These are phyloP conservation scores for Geranomyces variabilis DNA, from an alignment of 192 early-diverging fungal species.

Conservation along the genomic window DNA sequence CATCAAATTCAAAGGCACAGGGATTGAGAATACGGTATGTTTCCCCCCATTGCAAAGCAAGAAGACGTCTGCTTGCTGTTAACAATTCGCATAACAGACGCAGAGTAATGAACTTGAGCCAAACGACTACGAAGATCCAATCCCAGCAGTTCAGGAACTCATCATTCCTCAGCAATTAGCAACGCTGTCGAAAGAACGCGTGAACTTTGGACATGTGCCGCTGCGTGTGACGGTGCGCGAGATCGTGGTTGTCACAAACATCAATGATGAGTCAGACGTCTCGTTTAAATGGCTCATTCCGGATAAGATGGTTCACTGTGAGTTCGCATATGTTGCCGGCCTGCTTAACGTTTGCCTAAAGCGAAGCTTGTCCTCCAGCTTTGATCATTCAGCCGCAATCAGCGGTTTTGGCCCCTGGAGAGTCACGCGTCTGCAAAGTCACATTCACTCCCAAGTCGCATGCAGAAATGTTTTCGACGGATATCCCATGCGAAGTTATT, in stretches of 20 bases:
- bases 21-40: slow-evolving; percentile 34
- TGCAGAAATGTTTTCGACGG: slow-evolving; percentile 39
- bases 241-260: slow-evolving; percentile 50
- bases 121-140: slow-evolving; percentile 37
- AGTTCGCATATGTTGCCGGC: not conserved
- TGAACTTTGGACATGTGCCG: slow-evolving; percentile 58
- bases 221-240: slow-evolving; percentile 41
- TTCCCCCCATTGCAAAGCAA: no score
- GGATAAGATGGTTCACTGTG: slow-evolving; percentile 10
- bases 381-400: slow-evolving; percentile 42
- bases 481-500: slow-evolving; percentile 51
- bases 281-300: slow-evolving; percentile 54
- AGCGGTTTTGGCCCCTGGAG: slow-evolving; percentile 38
- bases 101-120: not conserved
- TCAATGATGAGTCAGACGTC: slow-evolving; percentile 23
- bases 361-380: not conserved
- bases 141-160: slow-evolving; percentile 45
- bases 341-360: not conserved
- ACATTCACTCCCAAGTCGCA: slow-evolving; percentile 37
- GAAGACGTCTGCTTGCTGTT: no score
- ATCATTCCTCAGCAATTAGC: slow-evolving; percentile 46
- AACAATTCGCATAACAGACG: not conserved
- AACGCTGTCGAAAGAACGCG: slow-evolving; percentile 47
- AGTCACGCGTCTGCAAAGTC: slow-evolving; percentile 51
- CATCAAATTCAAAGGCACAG: slow-evolving; percentile 52